These are phyloP conservation scores for Fraxinus velutina DNA, from an alignment of 305 asterid species.

Conservation along the genomic window DNA sequence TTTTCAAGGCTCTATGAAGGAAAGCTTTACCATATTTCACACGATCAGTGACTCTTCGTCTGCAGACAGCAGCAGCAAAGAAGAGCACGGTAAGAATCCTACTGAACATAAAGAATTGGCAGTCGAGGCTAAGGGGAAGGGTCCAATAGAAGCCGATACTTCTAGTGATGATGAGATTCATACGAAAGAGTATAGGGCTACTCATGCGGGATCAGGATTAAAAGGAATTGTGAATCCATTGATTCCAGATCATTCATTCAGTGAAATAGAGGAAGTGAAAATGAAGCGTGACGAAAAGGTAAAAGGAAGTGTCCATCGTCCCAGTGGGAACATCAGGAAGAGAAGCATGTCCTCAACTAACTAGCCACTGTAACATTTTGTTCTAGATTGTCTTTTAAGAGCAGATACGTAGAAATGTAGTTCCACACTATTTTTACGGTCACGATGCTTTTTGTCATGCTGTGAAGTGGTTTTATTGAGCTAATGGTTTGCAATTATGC, in stretches of 20 bases:
- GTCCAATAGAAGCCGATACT: constrained; percentile 34
- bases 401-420: neutral
- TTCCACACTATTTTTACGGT: neutral
- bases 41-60: constrained; percentile 37
- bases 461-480: neutral
- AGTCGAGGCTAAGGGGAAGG: constrained; percentile 43
- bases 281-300: constrained; percentile 16
- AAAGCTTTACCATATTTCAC: constrained; percentile 59
- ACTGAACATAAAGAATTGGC: constrained; percentile 26
- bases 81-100: constrained; percentile 13
- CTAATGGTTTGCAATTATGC: neutral
- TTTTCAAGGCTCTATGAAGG: constrained; percentile 55
- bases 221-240: constrained; percentile 23
- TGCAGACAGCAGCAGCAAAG: constrained; percentile 35
- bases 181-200: constrained; percentile 16
- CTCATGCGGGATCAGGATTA: constrained; percentile 25
- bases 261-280: constrained; percentile 40
- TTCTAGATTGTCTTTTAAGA: neutral
- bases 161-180: constrained; percentile 28
- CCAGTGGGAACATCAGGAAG: constrained; percentile 47
- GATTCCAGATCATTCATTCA: constrained; percentile 24
- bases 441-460: neutral
- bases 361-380: constrained; percentile 3
- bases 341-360: constrained; percentile 50
- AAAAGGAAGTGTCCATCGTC: constrained; percentile 17